Evolutionary conservation across 1,284 basidiomycete genomes (phyloP).

Genomic region (Puccinia brachypodii): DNA sequence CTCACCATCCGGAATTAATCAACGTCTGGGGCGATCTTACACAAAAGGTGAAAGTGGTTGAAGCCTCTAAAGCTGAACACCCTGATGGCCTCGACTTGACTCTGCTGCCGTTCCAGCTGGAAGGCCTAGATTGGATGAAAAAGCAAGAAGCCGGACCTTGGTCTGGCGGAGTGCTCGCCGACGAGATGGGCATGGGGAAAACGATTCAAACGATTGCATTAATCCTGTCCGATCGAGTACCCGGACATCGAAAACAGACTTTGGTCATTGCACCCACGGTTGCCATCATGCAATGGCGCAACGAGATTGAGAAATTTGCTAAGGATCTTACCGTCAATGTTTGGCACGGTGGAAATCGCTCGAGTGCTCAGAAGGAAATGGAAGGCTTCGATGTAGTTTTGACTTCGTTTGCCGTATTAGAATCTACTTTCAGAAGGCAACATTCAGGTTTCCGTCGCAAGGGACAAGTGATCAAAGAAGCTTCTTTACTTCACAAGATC

Average conservation of each 20-base stretch:
- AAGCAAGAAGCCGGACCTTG: slow-evolving; percentile 85
- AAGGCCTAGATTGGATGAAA: slow-evolving; percentile 93
- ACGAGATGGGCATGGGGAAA: slow-evolving; percentile 48
- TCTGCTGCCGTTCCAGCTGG: slow-evolving; percentile 73
- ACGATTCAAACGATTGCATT: slow-evolving; percentile 48
- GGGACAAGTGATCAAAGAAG: slow-evolving; percentile 80
- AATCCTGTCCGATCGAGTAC: slow-evolving; percentile 43
- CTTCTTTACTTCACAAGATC: slow-evolving; percentile 79
- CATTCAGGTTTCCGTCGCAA: slow-evolving; percentile 86
- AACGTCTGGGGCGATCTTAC: slow-evolving; percentile 87
- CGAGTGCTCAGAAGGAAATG: slow-evolving; percentile 66
- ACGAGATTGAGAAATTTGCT: slow-evolving; percentile 73
- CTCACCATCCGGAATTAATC: slow-evolving; percentile 68
- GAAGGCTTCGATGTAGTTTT: slow-evolving; percentile 78
- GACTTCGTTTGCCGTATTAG: slow-evolving; percentile 69
- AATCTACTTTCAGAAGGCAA: slow-evolving; percentile 90
- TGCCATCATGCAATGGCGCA: slow-evolving; percentile 97
- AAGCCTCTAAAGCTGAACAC: slow-evolving; percentile 59
- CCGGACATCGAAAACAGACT: slow-evolving; percentile 43
- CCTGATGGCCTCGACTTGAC: slow-evolving; percentile 68
- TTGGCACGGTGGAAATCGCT: slow-evolving; percentile 78
- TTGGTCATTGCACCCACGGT: slow-evolving; percentile 64
- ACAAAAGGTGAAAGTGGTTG: slow-evolving; percentile 61
- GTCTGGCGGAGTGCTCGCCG: slow-evolving; percentile 79
- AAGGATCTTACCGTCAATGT: slow-evolving; percentile 67